Conservation (phyloP, 441 rosid genomes). For the Erodium texanum region DNA sequence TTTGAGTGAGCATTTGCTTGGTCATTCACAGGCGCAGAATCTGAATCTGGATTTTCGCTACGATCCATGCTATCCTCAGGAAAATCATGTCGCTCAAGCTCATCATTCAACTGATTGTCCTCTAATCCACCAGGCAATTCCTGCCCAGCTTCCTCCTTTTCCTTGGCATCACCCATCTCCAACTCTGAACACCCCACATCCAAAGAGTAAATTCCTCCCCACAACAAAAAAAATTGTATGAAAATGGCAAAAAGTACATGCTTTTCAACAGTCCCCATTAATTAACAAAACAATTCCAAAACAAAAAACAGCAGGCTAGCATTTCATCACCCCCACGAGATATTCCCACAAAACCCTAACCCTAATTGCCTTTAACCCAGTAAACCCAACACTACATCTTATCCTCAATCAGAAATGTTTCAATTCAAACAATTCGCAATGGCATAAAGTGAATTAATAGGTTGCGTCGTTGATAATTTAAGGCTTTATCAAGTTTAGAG, state of each 20-base stretch:
- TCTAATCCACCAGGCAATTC: neutral
- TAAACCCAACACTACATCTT: neutral
- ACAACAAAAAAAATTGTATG: neutral
- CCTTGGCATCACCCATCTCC: neutral
- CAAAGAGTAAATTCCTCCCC: neutral
- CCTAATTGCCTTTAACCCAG: neutral
- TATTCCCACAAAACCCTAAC: neutral
- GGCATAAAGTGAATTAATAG: neutral
- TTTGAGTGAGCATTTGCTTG: neutral
- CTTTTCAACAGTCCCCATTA: neutral
- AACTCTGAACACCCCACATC: slow-evolving; percentile 1
- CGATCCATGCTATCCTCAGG: neutral
- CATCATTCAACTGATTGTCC: neutral
- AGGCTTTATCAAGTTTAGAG: neutral
- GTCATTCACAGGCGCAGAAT: neutral
- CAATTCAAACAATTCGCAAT: neutral
- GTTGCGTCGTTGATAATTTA: neutral
- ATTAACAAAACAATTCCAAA: neutral
- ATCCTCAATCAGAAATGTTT: neutral
- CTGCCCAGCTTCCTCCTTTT: neutral
- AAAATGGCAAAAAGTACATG: neutral
- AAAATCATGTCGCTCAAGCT: neutral
- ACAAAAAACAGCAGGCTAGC: neutral
- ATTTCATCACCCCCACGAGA: neutral
- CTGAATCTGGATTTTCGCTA: neutral